phyloP scores from a whole-genome alignment of 164 flowering plant species.

The Umbilicus rupestris region DNA sequence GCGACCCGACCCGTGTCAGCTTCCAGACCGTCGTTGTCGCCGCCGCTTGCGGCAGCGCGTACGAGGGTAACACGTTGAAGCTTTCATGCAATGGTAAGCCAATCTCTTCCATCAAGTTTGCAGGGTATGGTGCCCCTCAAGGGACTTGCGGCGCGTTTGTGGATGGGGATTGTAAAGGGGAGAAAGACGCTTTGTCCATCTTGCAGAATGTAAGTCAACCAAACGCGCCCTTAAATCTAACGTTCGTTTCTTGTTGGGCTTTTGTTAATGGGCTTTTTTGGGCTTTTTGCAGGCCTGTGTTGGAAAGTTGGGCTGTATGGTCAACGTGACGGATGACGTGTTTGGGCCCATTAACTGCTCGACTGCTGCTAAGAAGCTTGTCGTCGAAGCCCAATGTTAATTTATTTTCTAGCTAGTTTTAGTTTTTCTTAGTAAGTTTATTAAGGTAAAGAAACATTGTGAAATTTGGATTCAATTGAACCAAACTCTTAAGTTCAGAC shows the following conservation, averaged over 20 bases:
- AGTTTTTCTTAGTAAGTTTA: neutral
- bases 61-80: constrained; percentile 27
- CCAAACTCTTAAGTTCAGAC: no score
- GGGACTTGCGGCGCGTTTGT: constrained; percentile 42
- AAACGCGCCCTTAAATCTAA: neutral
- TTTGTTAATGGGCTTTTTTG: neutral
- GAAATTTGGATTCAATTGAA: no score
- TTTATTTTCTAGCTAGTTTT: neutral
- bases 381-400: constrained; percentile 41
- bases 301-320: constrained; percentile 32
- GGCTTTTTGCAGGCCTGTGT: constrained; percentile 27
- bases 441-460: no score
- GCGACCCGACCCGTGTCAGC: constrained; percentile 35
- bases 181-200: constrained; percentile 7
- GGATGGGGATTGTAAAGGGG: constrained; percentile 30
- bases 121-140: constrained; percentile 41
- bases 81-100: constrained; percentile 34
- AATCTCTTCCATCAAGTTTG: constrained; percentile 38
- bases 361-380: constrained; percentile 19
- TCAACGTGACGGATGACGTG: constrained; percentile 22
- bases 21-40: constrained; percentile 36
- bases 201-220: constrained; percentile 11
- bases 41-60: constrained; percentile 26
- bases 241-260: neutral
- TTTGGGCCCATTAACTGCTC: constrained; percentile 28